Conservation (phyloP, 805 yeast genomes). For the Candida loeiensis region DNA sequence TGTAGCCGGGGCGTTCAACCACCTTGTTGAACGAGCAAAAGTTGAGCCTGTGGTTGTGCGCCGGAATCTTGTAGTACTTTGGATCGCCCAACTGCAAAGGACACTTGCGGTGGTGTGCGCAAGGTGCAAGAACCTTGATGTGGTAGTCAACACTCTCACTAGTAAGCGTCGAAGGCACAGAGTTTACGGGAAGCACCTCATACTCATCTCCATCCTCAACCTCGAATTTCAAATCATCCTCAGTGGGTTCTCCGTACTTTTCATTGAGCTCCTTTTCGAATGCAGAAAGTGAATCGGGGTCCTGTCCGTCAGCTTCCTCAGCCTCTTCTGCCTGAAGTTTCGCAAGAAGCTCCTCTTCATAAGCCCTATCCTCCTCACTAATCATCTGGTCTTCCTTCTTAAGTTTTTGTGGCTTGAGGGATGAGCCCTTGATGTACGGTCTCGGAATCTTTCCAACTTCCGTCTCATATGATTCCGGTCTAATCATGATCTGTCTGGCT, state of each 20-base stretch:
- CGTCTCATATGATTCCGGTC: conserved; percentile 65
- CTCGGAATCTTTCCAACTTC: conserved; percentile 66
- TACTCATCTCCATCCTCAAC: conserved; percentile 36
- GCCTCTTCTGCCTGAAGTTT: conserved; percentile 22
- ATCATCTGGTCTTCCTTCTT: conserved; percentile 34
- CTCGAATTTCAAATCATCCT: conserved; percentile 47
- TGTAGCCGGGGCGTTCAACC: conserved; percentile 72
- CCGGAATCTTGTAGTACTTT: conserved; percentile 51
- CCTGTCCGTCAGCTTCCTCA: conserved; percentile 13
- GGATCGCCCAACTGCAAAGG: conserved; percentile 83
- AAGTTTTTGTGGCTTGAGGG: conserved; percentile 37
- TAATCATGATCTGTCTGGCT: conserved; percentile 84
- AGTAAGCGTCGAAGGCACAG: conserved; percentile 8
- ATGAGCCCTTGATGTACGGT: conserved; percentile 56
- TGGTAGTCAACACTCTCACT: conserved; percentile 43
- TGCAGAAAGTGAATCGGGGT: conserved; percentile 5
- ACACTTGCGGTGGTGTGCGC: conserved; percentile 81
- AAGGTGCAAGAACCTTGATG: conserved; percentile 78
- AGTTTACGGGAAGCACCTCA: conserved; percentile 23
- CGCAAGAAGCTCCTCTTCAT: conserved; percentile 30
- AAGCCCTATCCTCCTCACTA: conserved; percentile 32
- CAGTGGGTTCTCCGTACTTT: conserved; percentile 41
- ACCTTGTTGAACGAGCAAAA: conserved; percentile 75
- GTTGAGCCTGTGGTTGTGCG: conserved; percentile 56
- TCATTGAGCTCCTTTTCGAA: conserved; percentile 31